phyloP scores from a whole-genome alignment of 169 alveolate genomes.

The Theileria parva region DNA sequence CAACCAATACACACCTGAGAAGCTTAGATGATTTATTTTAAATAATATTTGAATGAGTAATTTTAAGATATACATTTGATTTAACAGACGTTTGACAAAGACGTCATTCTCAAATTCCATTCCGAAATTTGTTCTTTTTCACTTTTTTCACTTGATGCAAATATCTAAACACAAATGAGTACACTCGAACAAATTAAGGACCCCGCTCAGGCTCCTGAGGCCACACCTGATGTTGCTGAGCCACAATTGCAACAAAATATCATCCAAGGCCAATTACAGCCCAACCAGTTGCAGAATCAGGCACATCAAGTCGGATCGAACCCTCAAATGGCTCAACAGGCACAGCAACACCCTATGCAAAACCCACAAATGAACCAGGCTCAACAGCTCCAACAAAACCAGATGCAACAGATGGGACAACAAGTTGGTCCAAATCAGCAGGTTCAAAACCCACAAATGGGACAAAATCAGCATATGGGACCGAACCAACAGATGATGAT shows the following conservation, averaged over 20 bases:
- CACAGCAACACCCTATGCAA: background rate
- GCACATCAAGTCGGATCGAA: background rate
- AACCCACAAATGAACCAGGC: constrained; percentile 23
- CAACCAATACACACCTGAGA: constrained; percentile 11
- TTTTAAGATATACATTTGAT: constrained; percentile 1
- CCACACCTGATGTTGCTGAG: background rate
- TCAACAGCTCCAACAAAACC: background rate
- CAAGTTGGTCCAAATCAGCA: constrained; percentile 17
- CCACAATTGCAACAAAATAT: background rate
- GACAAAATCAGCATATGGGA: constrained; percentile 13
- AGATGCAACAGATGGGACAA: constrained; percentile 6
- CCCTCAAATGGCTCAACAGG: constrained; percentile 3
- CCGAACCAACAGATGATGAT: constrained; percentile 14
- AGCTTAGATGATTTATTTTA: constrained; percentile 6
- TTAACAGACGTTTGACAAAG: constrained; percentile 4
- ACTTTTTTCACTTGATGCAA: background rate
- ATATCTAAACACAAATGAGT: background rate
- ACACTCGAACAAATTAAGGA: constrained; percentile 13
- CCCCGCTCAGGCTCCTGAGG: background rate
- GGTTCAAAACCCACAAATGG: background rate
- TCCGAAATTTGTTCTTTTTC: background rate
- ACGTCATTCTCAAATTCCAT: background rate
- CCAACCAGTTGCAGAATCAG: constrained; percentile 6
- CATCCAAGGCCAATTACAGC: background rate
- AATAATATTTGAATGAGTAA: constrained; percentile 13